Evolutionary conservation across 768 basidiomycete species (phyloP), one percentile per base, ranked within the genome.

Genomic region (Hericium erinaceus): DNA sequence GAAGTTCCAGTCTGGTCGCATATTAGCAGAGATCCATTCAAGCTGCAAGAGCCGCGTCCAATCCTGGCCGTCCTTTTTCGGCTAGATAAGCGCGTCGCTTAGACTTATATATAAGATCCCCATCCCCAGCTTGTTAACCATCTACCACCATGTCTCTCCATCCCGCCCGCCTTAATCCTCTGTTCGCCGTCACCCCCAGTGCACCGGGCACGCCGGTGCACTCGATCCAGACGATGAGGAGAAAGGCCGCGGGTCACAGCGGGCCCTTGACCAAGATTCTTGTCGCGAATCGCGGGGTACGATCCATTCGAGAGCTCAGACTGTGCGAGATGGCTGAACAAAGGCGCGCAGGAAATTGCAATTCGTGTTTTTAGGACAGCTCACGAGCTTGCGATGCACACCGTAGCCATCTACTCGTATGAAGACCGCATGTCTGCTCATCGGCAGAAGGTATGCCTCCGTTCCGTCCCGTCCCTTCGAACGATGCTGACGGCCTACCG

Each of bases 311-410:
- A 66, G 28, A 16, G 59, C 48, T 58, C 39, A 13, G 48, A 58
- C 33, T 61, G 10, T 20, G 13, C n/a, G 10, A 22, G 46, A 12
- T 56, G 38, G 40, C 33, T 55, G 48, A 44, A 53, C 61, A 53
- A 55, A 5, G 12, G 1, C 52, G 20, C 61, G 39, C 68, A 93
- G 92, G 94, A 99, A 88, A 99, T 99, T 72, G 97, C 97, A 28
- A 93, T 99, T 66, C 90, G 97, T 68, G 94, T 99, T 44, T 98
- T 99, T 80, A 80, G 95, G 67, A 98, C 95, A 0, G 91, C 97
- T 52, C 97, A 99, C 76, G 97, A 99, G 69, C 80, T 99, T 59
- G 97, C 95, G 10, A 97, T 98, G 95, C 92, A 95, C 71, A 97
- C 95, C 51, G 97, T 98, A 57, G 97, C 97, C 39, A 98, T 99